Base-by-base conservation (phyloP, 495 filamentous ascomycete genomes). In the Aspergillus indologenus region DNA sequence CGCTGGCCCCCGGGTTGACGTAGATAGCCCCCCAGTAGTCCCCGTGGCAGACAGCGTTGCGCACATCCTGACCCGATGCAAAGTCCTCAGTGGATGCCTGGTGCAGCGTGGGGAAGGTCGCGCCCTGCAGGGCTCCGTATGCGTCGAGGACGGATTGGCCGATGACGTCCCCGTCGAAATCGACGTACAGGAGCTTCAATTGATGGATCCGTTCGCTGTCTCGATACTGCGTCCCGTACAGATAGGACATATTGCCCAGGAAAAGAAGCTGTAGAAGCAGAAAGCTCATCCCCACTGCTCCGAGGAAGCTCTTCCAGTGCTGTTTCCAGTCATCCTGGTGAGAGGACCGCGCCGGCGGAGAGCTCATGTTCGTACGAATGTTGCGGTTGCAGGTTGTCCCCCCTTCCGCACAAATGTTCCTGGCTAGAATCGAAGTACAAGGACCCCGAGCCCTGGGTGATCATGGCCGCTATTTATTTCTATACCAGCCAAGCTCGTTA, bases 151-250 rank as follows among this genome's bases (percentile, higher is more conserved):
- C 64, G 1, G 77, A 68, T 17, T 66, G 31, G 20, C 76, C 75
- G 15, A 81, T 61, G 2, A 72, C 59, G n/a, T 75, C 75, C 71
- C 75, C n/a, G 56, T 79, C 79, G 51, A 79, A 79, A 62, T 80
- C 75, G 20, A 80, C 71, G 58, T 70, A 74, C 19, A 57, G 26
- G 0, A 52, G 9, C 22, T 58, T 58, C 20, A 51, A 40, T 3
- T 58, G 50, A 22, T 58, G 56, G 29, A 50, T 24, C 34, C 46
- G 55, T 20, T 51, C 17, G 0, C 9, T 22, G 14, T 50, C 26
- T 11, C 18, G 9, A 14, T 23, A 51, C 17, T 26, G 55, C 12
- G 46, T 51, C 26, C 17, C 45, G n/a, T 58, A 43, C 45, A 58
- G 23, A 11, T 51, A 58, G 12, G 26, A 44, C 23, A 51, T 11